A percentile compares a stretch with the other conserved stretches of the same genome.
Evolutionary conservation across 2,329 filamentous ascomycete genomes (phyloP).

Genomic region (Penicillium sp.): DNA sequence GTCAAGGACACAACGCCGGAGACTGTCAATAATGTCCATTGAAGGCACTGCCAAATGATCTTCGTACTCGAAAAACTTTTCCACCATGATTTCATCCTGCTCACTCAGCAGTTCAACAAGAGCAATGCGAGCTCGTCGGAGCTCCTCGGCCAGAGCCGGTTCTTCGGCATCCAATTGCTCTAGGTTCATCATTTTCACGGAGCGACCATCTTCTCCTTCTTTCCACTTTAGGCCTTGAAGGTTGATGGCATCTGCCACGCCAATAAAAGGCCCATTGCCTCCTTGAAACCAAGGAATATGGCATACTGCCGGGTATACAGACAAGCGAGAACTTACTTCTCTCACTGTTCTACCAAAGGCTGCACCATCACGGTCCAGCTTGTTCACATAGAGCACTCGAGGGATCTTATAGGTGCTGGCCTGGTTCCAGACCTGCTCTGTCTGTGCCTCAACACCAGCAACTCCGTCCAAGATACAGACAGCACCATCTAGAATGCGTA

Average conservation of each 20-base stretch:
- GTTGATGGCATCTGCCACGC: constrained; percentile 80
- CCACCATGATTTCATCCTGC: constrained; percentile 81
- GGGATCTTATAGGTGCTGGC: constrained; percentile 84
- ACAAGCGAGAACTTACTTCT: constrained; percentile 76
- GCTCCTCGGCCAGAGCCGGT: constrained; percentile 59
- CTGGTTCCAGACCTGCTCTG: constrained; percentile 92
- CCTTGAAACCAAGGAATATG: constrained; percentile 92
- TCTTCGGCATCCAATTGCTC: constrained; percentile 54
- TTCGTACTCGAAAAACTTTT: constrained; percentile 77
- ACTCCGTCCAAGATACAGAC: constrained; percentile 93
- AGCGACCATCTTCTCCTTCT: constrained; percentile 63
- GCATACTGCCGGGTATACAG: constrained; percentile 84
- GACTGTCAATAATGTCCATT: constrained; percentile 66
- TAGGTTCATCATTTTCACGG: constrained; percentile 57
- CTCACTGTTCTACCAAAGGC: constrained; percentile 80
- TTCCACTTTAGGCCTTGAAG: constrained; percentile 74
- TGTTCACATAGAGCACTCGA: constrained; percentile 78
- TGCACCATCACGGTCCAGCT: constrained; percentile 79
- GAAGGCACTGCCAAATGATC: constrained; percentile 68
- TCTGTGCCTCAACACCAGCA: constrained; percentile 93
- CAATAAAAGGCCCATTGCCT: constrained; percentile 70
- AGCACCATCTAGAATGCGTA: constrained; percentile 83
- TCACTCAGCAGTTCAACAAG: constrained; percentile 84
- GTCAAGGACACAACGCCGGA: constrained; percentile 70
- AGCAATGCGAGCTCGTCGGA: constrained; percentile 71